These are phyloP conservation scores for Aureobasidium sp. DNA, from an alignment of 2,329 filamentous ascomycete species.

Conservation along the genomic window DNA sequence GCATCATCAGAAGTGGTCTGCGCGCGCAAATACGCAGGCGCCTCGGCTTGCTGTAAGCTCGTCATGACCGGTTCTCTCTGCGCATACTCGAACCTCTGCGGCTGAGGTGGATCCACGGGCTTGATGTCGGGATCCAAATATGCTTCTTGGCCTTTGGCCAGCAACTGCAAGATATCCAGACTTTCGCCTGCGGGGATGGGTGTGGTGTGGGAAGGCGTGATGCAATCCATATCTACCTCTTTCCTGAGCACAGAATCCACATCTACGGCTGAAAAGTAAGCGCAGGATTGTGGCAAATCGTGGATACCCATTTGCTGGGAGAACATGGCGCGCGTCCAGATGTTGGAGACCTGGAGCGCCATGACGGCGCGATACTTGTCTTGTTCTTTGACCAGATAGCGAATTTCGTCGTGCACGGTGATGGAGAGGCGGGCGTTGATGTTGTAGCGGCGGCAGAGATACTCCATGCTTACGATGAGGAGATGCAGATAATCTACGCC, in stretches of 20 bases:
- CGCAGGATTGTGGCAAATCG: slow-evolving; percentile 87
- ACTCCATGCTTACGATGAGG: slow-evolving; percentile 90
- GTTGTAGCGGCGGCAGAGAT: slow-evolving; percentile 76
- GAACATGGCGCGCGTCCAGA: slow-evolving; percentile 98
- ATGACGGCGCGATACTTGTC: slow-evolving; percentile 87
- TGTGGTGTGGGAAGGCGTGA: slow-evolving; percentile 77
- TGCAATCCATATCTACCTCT: slow-evolving; percentile 95
- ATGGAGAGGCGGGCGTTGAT: slow-evolving; percentile 80
- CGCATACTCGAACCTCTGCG: slow-evolving; percentile 59
- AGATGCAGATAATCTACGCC: slow-evolving; percentile 96
- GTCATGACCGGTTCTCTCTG: slow-evolving; percentile 76
- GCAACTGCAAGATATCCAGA: slow-evolving; percentile 71
- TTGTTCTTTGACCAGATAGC: slow-evolving; percentile 77
- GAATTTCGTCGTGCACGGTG: slow-evolving; percentile 95
- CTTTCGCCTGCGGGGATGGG: slow-evolving; percentile 80
- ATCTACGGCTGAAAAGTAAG: slow-evolving; percentile 92
- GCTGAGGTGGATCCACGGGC: slow-evolving; percentile 51
- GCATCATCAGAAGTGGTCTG: slow-evolving; percentile 71
- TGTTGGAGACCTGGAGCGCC: slow-evolving; percentile 85
- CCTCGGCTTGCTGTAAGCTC: slow-evolving; percentile 44
- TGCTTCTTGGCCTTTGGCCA: slow-evolving; percentile 64
- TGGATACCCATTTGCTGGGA: slow-evolving; percentile 93
- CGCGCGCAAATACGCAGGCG: slow-evolving; percentile 65
- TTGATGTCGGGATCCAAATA: slow-evolving; percentile 59
- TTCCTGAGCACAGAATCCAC: slow-evolving; percentile 94